These are phyloP conservation scores for Euphorbia lathyris DNA, from an alignment of 345 rosid species.

Conservation along the genomic window DNA sequence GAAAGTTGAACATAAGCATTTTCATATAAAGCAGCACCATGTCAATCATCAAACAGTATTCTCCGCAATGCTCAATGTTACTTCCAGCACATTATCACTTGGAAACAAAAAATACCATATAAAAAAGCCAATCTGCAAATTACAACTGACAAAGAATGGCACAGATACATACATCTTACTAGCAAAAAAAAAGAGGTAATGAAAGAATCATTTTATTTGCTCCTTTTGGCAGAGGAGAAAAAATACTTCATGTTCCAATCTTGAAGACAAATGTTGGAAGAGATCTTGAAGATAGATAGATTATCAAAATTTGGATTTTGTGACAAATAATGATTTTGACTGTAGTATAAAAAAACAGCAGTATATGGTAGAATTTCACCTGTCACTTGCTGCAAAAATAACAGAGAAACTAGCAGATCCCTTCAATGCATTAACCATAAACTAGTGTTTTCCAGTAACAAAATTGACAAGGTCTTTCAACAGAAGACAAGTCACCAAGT, in stretches of 20 bases:
- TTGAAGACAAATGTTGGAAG: not conserved
- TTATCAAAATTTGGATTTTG: not conserved
- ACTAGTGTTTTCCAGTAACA: not conserved
- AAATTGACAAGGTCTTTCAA: not conserved
- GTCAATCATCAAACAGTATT: not conserved
- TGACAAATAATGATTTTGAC: not conserved
- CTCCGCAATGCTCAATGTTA: not conserved
- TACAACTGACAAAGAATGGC: not conserved
- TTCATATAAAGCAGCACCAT: not conserved
- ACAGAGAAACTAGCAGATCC: not conserved
- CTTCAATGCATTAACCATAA: not conserved
- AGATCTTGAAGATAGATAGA: not conserved
- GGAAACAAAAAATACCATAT: not conserved
- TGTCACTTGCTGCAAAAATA: not conserved
- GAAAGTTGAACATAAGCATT: not conserved
- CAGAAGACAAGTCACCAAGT: too few relatives aligned
- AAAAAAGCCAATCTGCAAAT: not conserved
- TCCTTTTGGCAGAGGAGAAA: too few relatives aligned
- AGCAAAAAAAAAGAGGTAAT: not conserved
- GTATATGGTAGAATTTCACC: not conserved
- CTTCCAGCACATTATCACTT: not conserved
- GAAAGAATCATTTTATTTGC: too few relatives aligned
- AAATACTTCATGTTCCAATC: not conserved
- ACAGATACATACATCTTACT: not conserved
- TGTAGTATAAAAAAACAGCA: not conserved